These are phyloP conservation scores for Penicillium roqueforti DNA, from an alignment of 495 filamentous ascomycete species.

Conservation along the genomic window DNA sequence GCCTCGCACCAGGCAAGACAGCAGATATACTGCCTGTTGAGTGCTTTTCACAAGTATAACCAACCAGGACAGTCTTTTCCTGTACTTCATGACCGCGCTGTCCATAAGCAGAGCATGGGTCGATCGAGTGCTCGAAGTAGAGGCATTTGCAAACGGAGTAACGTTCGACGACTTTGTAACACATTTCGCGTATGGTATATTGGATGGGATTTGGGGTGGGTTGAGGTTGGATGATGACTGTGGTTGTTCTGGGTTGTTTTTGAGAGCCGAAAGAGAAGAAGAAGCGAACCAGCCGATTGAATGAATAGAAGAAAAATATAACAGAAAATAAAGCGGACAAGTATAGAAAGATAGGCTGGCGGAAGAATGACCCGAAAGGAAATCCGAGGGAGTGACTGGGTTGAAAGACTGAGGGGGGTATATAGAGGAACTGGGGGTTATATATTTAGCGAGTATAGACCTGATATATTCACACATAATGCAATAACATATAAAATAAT, in stretches of 20 bases:
- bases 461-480: neutral
- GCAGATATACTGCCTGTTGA: constrained; percentile 24
- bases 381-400: neutral
- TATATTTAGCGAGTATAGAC: neutral
- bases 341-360: neutral
- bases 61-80: constrained; percentile 72
- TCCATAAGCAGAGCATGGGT: constrained; percentile 67
- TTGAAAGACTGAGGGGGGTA: neutral
- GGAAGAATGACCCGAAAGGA: neutral
- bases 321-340: neutral
- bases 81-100: constrained; percentile 67
- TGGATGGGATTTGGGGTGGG: neutral
- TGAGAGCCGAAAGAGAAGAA: neutral
- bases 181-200: constrained; percentile 50
- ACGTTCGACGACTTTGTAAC: constrained; percentile 66
- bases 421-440: neutral
- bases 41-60: constrained; percentile 69
- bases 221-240: neutral
- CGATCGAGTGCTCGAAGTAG: constrained; percentile 74
- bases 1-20: constrained; percentile 20
- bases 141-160: constrained; percentile 78
- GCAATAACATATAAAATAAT: neutral
- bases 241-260: neutral
- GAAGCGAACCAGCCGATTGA: neutral
- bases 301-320: neutral